phyloP scores from a whole-genome alignment of 371 early-diverging fungal genomes.

The Mortierella sp. region DNA sequence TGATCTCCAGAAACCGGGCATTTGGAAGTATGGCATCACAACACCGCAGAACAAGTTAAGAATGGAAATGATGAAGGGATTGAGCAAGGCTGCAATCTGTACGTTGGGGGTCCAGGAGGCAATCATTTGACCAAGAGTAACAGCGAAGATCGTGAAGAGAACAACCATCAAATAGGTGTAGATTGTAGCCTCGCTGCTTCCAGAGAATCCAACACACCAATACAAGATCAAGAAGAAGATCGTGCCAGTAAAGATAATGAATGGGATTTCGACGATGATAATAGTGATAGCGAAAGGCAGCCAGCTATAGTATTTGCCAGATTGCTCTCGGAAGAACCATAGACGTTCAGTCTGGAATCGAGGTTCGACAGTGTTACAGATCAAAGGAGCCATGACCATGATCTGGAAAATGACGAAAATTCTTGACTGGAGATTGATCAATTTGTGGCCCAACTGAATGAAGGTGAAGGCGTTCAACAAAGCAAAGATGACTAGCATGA shows the following conservation, averaged over 20 bases:
- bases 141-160: constrained; percentile 72
- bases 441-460: constrained; percentile 68
- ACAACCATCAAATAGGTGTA: constrained; percentile 75
- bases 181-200: constrained; percentile 61
- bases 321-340: constrained; percentile 79
- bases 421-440: constrained; percentile 75
- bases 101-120: constrained; percentile 72
- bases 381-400: constrained; percentile 67
- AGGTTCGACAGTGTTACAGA: constrained; percentile 81
- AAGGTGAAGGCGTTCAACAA: constrained; percentile 82
- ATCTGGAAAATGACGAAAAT: constrained; percentile 81
- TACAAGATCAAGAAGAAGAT: constrained; percentile 75
- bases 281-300: constrained; percentile 70
- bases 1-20: constrained; percentile 81
- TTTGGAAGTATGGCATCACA: constrained; percentile 69
- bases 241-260: constrained; percentile 64
- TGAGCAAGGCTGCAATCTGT: constrained; percentile 72
- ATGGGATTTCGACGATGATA: constrained; percentile 73
- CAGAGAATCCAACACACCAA: constrained; percentile 77
- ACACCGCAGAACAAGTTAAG: constrained; percentile 81
- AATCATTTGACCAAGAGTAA: constrained; percentile 80
- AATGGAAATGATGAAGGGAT: constrained; percentile 78
- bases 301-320: constrained; percentile 80
- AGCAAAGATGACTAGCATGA: constrained; percentile 63
- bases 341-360: constrained; percentile 77